phyloP scores from a whole-genome alignment of 495 filamentous ascomycete species.

The Entonaema liquescens region DNA sequence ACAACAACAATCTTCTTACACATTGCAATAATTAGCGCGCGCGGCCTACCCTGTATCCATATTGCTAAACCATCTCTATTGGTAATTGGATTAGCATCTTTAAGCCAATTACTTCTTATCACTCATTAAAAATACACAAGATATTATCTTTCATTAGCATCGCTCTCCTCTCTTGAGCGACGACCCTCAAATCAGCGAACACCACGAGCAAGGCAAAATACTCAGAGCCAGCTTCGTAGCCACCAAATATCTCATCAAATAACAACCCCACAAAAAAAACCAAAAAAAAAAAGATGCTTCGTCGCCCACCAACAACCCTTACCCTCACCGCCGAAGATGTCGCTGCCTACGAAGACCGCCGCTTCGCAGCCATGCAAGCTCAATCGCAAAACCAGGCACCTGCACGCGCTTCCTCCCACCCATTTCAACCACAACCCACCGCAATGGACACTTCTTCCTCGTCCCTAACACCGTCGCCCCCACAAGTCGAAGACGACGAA shows the following conservation, averaged over 20 bases:
- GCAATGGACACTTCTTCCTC: constrained; percentile 43
- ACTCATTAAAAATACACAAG: neutral
- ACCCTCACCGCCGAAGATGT: constrained; percentile 81
- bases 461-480: constrained; percentile 19
- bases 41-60: neutral
- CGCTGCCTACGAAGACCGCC: constrained; percentile 74
- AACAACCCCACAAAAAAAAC: constrained; percentile 7
- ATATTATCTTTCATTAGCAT: neutral
- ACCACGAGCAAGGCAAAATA: neutral
- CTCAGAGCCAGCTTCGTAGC: neutral
- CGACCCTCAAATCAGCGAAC: neutral
- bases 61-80: neutral
- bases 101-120: constrained; percentile 3
- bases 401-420: constrained; percentile 28
- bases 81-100: neutral
- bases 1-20: neutral
- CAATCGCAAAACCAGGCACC: constrained; percentile 36
- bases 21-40: neutral
- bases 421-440: constrained; percentile 16
- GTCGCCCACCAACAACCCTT: constrained; percentile 80
- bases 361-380: constrained; percentile 41
- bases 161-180: neutral
- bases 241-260: neutral
- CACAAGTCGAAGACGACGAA: constrained; percentile 27
- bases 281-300: constrained; percentile 69